A percentile compares a stretch with the other conserved stretches of the same genome.
Evolutionary conservation across 2,329 filamentous ascomycete species (phyloP).

Genomic region (Tolypocladium sp.): DNA sequence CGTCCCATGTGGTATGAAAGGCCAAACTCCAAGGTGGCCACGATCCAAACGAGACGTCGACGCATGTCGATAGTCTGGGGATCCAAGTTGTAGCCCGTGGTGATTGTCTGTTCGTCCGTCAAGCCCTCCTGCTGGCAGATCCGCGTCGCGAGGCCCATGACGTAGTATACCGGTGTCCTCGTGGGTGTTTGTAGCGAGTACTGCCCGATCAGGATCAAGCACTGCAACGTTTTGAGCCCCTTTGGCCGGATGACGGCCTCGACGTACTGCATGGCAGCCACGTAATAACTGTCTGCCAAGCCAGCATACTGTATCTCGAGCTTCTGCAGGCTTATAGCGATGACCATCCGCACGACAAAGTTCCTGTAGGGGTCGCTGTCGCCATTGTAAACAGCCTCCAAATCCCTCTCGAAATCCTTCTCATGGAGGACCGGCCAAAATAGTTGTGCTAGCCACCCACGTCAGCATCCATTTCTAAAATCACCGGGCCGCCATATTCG

Average conservation of each 20-base stretch:
- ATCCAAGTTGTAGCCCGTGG: conserved; percentile 52
- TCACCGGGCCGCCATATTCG: not conserved
- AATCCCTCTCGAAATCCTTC: conserved; percentile 62
- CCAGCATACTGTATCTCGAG: conserved; percentile 85
- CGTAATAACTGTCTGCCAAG: conserved; percentile 87
- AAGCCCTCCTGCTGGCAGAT: conserved; percentile 84
- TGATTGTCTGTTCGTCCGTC: conserved; percentile 81
- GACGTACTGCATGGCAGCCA: conserved; percentile 77
- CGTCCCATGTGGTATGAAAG: conserved; percentile 82
- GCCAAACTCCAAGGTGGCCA: conserved; percentile 81
- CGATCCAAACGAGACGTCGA: conserved; percentile 78
- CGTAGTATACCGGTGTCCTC: conserved; percentile 84
- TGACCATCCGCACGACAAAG: conserved; percentile 82
- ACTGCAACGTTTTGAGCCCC: conserved; percentile 84
- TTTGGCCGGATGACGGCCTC: conserved; percentile 80
- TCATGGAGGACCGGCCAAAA: conserved; percentile 86
- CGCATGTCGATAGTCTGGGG: conserved; percentile 81
- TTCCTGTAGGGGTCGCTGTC: conserved; percentile 73
- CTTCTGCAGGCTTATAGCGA: conserved; percentile 92
- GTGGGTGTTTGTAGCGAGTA: conserved; percentile 92
- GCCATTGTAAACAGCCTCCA: conserved; percentile 73
- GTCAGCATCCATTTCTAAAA: conserved; percentile 6
- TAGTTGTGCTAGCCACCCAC: conserved; percentile 57
- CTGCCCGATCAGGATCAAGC: conserved; percentile 75
- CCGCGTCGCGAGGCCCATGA: conserved; percentile 78